A percentile compares a stretch with the other conserved stretches of the same genome.
Conservation (phyloP, 148 eudicot genomes). For the Arbutus unedo region DNA sequence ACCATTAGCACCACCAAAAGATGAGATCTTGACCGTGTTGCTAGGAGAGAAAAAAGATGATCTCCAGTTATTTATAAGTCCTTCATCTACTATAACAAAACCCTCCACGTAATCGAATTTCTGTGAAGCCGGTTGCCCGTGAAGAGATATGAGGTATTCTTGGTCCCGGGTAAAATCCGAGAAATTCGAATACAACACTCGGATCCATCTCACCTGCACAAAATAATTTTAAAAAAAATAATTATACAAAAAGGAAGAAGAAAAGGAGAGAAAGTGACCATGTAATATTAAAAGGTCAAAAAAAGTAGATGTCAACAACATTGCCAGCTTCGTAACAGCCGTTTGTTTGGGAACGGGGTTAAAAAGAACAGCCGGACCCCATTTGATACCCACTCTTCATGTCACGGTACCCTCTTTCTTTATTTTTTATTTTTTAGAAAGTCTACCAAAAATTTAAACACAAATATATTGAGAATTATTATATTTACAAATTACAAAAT, state of each 20-base stretch:
- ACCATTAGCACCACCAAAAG: slow-evolving; percentile 31
- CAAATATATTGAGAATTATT: no score
- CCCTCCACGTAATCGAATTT: slow-evolving; percentile 93
- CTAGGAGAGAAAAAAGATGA: slow-evolving; percentile 82
- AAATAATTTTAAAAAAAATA: no score
- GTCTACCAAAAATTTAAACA: not conserved
- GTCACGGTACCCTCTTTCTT: not conserved
- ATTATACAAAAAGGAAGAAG: no score
- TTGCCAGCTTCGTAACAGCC: slow-evolving; percentile 33
- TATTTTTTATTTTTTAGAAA: not conserved
- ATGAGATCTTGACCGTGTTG: slow-evolving; percentile 79
- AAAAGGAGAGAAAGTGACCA: no score
- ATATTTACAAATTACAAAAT: no score
- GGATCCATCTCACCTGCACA: slow-evolving; percentile 79
- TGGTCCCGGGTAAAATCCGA: slow-evolving; percentile 71
- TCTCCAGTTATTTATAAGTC: slow-evolving; percentile 80
- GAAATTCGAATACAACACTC: slow-evolving; percentile 77
- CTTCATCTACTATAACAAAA: slow-evolving; percentile 83
- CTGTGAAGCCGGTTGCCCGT: slow-evolving; percentile 37
- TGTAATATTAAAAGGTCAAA: no score
- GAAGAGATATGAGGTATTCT: slow-evolving; percentile 76
- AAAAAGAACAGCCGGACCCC: slow-evolving; percentile 19
- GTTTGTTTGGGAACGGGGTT: slow-evolving; percentile 17
- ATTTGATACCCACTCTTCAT: not conserved
- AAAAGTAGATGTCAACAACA: slow-evolving; percentile 16